Evolutionary conservation across 495 filamentous ascomycete species (phyloP).

Genomic region (Penicillium cosmopolitanum): DNA sequence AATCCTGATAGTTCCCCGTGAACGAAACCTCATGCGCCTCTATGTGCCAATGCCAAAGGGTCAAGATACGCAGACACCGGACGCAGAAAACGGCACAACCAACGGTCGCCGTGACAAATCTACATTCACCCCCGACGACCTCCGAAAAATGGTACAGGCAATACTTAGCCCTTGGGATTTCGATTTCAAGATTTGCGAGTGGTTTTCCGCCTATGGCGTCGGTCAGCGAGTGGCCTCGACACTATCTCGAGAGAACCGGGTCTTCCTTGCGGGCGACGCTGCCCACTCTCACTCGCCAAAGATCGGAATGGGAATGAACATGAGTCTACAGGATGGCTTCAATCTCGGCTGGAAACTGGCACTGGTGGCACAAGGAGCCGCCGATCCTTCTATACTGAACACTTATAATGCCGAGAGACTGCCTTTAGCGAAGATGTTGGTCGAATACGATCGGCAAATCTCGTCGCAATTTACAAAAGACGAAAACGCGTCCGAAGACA

Average conservation of each 20-base stretch:
- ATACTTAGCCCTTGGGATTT: not conserved
- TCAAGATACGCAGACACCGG: not conserved
- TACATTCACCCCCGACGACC: not conserved
- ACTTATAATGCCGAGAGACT: conserved; percentile 67
- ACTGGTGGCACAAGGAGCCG: conserved; percentile 55
- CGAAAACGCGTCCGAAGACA: not conserved
- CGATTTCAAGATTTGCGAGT: conserved; percentile 1
- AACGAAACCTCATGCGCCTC: conserved; percentile 61
- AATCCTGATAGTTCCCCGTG: conserved; percentile 66
- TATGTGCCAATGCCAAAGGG: conserved; percentile 59
- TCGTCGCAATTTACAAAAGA: not conserved
- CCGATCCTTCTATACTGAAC: conserved; percentile 51
- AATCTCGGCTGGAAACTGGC: conserved; percentile 76
- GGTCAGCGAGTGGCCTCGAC: conserved; percentile 64
- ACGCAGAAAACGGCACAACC: not conserved
- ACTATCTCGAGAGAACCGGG: conserved; percentile 59
- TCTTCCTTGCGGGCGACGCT: conserved; percentile 41
- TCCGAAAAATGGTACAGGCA: not conserved
- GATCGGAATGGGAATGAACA: conserved; percentile 76
- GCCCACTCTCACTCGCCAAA: conserved; percentile 64
- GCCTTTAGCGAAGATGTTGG: conserved; percentile 63
- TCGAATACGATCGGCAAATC: conserved; percentile 62
- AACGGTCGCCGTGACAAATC: not conserved
- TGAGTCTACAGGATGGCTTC: conserved; percentile 49
- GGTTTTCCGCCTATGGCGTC: conserved; percentile 34